Base-by-base conservation (phyloP, 2,329 filamentous ascomycete species). In the Chrysoporthe cubensis region DNA sequence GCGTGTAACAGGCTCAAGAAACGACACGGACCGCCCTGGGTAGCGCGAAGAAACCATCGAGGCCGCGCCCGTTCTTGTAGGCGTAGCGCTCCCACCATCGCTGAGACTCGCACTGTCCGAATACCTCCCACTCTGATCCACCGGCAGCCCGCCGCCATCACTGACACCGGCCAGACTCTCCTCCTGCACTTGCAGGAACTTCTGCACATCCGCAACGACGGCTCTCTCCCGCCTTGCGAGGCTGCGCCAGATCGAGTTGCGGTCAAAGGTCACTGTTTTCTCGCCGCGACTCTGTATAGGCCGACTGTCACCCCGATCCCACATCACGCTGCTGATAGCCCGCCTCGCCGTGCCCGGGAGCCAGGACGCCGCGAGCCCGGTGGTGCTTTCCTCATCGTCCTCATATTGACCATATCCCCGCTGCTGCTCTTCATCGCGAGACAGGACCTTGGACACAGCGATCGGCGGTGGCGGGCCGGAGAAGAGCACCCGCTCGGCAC, bases 391-490 rank as follows among this genome's bases (percentile, higher is more conserved):
- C 67, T 66, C 56, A 3, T 64, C 62, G 6, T 66, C 64, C 14
- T 67, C 37, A 32, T 69, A 67, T n/a, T 75, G 76, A 16, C n/a
- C 21, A 26, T 44, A 60, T 21, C 57, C 57, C 3, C n/a, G 37
- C 42, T 40, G 63, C 43, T 76, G 75, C 50, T 78, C 76, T 32
- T 75, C 74, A 18, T 79, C 76, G 26, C 74, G 71, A 66, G 78
- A 77, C 2, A 82, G 65, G 26, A 82, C 67, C 3, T 79, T 76
- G 0, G 84, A 85, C 6, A 76, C 71, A 1, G 82, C 79, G 66
- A 87, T 86, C 4, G 84, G 84, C 0, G 84, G 83, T 0, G 84
- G 84, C 0, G 84, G 84, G 1, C 83, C 83, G 2, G 77, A 73
- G 66, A 86, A 86, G 57, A 85, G 77, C 3, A 76, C 69, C 78